Evolutionary conservation across 2,329 filamentous ascomycete genomes (phyloP).

Genomic region (Cladobotryum protrusum): DNA sequence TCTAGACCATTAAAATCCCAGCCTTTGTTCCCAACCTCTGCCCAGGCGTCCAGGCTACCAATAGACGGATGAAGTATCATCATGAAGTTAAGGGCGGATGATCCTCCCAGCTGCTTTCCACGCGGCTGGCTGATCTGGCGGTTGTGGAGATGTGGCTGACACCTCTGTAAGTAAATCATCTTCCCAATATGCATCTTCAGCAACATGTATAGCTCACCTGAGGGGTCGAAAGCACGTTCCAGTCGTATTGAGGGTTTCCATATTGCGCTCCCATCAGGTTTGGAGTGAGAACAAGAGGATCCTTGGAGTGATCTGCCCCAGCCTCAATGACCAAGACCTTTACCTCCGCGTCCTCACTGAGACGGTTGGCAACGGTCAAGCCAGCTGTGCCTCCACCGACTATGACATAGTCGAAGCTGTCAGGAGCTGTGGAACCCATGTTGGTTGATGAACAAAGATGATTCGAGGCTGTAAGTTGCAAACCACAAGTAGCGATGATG

Average conservation of each 20-base stretch:
- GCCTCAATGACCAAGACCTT: conserved; percentile 23
- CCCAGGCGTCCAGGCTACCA: conserved; percentile 20
- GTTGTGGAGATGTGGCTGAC: conserved; percentile 9
- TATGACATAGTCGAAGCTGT: conserved; percentile 19
- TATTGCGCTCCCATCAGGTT: conserved; percentile 15
- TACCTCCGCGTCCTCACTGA: conserved; percentile 18
- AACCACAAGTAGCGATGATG: no score
- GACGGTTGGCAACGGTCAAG: conserved; percentile 21
- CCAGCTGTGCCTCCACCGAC: conserved; percentile 24
- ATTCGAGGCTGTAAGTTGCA: not conserved
- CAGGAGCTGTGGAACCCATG: conserved; percentile 1
- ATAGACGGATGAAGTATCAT: conserved; percentile 13
- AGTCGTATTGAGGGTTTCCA: conserved; percentile 16
- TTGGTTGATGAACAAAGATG: not conserved
- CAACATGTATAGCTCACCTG: conserved; percentile 13
- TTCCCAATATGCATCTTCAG: not conserved
- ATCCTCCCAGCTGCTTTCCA: conserved; percentile 51
- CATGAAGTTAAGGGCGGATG: conserved; percentile 51
- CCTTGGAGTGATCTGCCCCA: conserved; percentile 13
- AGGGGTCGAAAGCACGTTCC: conserved; percentile 18
- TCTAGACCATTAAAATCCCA: conserved; percentile 23
- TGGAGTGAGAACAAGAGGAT: conserved; percentile 14
- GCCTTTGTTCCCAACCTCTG: conserved; percentile 20
- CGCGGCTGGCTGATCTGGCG: conserved; percentile 28
- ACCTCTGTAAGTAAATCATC: not conserved